Evolutionary conservation across 805 yeast genomes (phyloP).

Genomic region (Barnettozyma siamensis): DNA sequence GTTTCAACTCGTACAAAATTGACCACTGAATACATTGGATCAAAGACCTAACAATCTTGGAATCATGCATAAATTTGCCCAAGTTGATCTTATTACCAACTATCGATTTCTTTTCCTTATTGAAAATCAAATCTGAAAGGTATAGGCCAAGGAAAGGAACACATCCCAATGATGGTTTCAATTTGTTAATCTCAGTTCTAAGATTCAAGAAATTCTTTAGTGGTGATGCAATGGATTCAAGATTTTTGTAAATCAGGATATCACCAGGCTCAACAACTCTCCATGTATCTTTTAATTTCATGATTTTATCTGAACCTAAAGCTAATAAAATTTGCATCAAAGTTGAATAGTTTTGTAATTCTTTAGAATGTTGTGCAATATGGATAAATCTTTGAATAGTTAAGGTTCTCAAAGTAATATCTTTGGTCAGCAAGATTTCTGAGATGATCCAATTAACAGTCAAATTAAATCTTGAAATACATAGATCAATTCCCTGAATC

Average conservation of each 20-base stretch:
- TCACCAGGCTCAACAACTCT: slow-evolving; percentile 66
- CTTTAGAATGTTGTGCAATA: slow-evolving; percentile 68
- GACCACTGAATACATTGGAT: slow-evolving; percentile 86
- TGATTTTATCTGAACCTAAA: slow-evolving; percentile 58
- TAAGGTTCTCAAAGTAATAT: slow-evolving; percentile 52
- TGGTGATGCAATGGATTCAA: slow-evolving; percentile 72
- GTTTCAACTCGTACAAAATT: slow-evolving; percentile 49
- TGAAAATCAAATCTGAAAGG: slow-evolving; percentile 73
- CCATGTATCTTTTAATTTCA: slow-evolving; percentile 68
- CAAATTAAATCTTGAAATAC: slow-evolving; percentile 79
- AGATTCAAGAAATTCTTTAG: slow-evolving; percentile 64
- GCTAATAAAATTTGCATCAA: slow-evolving; percentile 85
- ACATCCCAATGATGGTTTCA: slow-evolving; percentile 66
- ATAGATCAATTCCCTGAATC: slow-evolving; percentile 72
- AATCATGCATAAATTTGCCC: slow-evolving; percentile 68
- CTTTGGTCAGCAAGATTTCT: slow-evolving; percentile 69
- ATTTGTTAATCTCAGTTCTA: slow-evolving; percentile 54
- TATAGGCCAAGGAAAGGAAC: slow-evolving; percentile 89
- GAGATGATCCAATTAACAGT: slow-evolving; percentile 91
- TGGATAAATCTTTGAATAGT: slow-evolving; percentile 85
- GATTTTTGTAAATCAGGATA: slow-evolving; percentile 53
- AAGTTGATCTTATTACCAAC: slow-evolving; percentile 51
- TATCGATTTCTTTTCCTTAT: slow-evolving; percentile 35
- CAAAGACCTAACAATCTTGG: slow-evolving; percentile 70
- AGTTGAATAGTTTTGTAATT: slow-evolving; percentile 77